phyloP scores from a whole-genome alignment of 1,139 yeast species.

The Yamadazyma siamensis region DNA sequence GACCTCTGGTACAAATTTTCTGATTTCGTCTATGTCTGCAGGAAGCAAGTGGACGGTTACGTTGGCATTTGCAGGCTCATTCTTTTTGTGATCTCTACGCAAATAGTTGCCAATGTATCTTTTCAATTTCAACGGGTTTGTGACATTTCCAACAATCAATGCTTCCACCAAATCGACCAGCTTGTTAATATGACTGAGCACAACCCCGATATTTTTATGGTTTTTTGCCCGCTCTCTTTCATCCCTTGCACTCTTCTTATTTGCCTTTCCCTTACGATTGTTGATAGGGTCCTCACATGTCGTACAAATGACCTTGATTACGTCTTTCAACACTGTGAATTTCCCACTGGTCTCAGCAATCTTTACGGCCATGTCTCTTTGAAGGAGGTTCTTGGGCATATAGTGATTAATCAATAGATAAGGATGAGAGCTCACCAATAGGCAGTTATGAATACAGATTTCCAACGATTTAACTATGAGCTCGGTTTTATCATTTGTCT shows the following conservation, averaged over 20 bases:
- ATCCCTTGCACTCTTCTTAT: conserved; percentile 12
- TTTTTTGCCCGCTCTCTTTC: conserved; percentile 28
- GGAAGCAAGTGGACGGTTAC: conserved; percentile 44
- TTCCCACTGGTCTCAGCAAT: conserved; percentile 85
- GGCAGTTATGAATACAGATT: conserved; percentile 71
- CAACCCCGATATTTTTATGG: conserved; percentile 33
- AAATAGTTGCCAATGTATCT: conserved; percentile 62
- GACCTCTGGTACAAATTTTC: conserved; percentile 22
- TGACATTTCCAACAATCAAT: conserved; percentile 62
- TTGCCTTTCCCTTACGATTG: conserved; percentile 4
- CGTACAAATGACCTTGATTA: conserved; percentile 39
- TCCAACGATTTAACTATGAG: conserved; percentile 66
- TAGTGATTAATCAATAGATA: conserved; percentile 79
- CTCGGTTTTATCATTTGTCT: conserved; percentile 54
- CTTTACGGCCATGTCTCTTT: conserved; percentile 73
- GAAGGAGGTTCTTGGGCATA: conserved; percentile 76
- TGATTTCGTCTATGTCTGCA: conserved; percentile 30
- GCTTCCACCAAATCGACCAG: conserved; percentile 79
- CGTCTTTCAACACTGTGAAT: conserved; percentile 64
- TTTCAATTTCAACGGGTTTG: conserved; percentile 46
- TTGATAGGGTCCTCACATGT: conserved; percentile 5
- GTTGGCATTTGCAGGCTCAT: conserved; percentile 14
- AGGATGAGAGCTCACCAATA: conserved; percentile 84
- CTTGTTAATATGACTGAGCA: conserved; percentile 33
- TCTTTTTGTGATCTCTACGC: conserved; percentile 34